A percentile compares a stretch with the other conserved stretches of the same genome.
Conservation (phyloP, 2,329 filamentous ascomycete species). For the Scopulariopsis brevicaulis region DNA sequence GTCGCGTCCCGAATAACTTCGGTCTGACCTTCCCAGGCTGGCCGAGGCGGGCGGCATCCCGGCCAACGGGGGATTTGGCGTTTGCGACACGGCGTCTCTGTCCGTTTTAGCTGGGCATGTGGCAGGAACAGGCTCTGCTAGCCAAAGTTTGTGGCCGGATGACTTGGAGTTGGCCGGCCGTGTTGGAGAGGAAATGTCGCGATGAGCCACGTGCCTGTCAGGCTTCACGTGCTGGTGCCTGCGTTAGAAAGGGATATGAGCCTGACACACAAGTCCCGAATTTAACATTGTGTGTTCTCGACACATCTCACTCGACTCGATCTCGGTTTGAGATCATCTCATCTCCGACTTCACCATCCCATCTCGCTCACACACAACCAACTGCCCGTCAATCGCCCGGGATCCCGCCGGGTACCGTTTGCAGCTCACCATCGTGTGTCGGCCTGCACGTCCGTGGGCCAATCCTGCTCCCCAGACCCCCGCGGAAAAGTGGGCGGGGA, state of each 20-base stretch:
- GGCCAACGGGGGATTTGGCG: background rate
- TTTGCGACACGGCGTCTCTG: background rate
- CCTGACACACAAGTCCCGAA: too few species aligned
- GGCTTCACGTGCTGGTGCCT: too few species aligned
- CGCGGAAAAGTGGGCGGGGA: conserved; percentile 7
- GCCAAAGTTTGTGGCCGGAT: too few species aligned
- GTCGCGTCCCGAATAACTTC: background rate
- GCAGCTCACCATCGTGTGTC: conserved; percentile 5
- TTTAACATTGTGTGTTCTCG: too few species aligned
- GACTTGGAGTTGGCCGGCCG: too few species aligned
- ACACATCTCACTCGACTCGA: too few species aligned
- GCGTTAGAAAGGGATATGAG: too few species aligned
- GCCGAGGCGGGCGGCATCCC: background rate
- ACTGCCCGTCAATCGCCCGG: background rate
- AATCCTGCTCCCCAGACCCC: conserved; percentile 3
- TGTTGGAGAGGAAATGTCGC: too few species aligned
- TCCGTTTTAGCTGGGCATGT: background rate
- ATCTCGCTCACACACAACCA: background rate
- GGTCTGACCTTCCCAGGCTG: background rate
- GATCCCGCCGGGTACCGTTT: background rate
- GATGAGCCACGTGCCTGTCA: too few species aligned
- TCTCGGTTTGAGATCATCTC: too few species aligned
- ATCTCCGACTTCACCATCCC: background rate
- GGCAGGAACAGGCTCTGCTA: too few species aligned
- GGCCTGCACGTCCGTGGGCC: conserved; percentile 5